phyloP scores from a whole-genome alignment of 441 rosid genomes.

The Arabidopsis hybrid region DNA sequence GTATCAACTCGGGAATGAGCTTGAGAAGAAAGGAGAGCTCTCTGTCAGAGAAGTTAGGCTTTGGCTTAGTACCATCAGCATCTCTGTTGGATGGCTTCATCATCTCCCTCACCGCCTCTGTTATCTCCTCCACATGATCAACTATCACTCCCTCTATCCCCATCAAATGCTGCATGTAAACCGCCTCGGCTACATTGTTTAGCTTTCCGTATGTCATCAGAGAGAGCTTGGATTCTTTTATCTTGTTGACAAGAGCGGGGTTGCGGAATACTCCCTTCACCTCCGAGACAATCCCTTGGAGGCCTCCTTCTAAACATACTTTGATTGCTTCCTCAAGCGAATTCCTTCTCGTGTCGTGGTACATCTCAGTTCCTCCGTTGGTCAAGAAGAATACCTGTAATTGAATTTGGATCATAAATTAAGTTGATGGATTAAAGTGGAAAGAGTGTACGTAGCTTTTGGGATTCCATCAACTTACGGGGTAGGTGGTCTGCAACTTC shows the following conservation, averaged over 20 bases:
- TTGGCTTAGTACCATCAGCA: constrained; percentile 37
- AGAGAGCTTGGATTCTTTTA: constrained; percentile 80
- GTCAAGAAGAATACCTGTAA: constrained; percentile 83
- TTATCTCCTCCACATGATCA: constrained; percentile 79
- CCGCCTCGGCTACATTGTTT: constrained; percentile 85
- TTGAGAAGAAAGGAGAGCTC: constrained; percentile 87
- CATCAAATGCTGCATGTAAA: constrained; percentile 89
- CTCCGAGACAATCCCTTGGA: constrained; percentile 91
- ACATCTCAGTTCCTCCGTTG: constrained; percentile 70
- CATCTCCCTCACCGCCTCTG: constrained; percentile 68
- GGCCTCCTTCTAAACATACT: constrained; percentile 72
- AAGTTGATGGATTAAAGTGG: constrained; percentile 1
- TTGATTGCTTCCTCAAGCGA: constrained; percentile 82
- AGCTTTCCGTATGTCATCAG: constrained; percentile 84
- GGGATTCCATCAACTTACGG: constrained; percentile 53
- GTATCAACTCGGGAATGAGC: constrained; percentile 88
- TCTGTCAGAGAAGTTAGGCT: constrained; percentile 71
- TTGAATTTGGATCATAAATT: neutral
- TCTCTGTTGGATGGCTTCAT: constrained; percentile 49
- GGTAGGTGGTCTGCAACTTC: constrained; percentile 71
- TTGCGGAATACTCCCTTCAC: constrained; percentile 75
- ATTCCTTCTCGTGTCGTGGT: constrained; percentile 73
- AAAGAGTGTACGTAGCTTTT: neutral
- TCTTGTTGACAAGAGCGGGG: constrained; percentile 71
- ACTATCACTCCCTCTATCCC: constrained; percentile 89